A percentile compares a stretch with the other conserved stretches of the same genome.
These are phyloP conservation scores for Mycena pura DNA, from an alignment of 768 basidiomycete species.

Conservation along the genomic window DNA sequence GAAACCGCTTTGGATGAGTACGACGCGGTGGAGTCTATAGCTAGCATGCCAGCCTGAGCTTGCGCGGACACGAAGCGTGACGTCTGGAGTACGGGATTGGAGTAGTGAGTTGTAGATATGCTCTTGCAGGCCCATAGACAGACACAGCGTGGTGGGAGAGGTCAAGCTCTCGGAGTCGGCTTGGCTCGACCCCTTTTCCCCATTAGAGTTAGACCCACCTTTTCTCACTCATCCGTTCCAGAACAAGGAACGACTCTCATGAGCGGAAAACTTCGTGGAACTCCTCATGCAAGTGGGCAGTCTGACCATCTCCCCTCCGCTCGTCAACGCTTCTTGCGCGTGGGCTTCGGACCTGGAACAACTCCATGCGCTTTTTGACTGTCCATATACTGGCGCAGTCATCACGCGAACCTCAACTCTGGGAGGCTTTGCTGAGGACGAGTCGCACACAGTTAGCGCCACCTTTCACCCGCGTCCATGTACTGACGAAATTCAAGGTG, in stretches of 20 bases:
- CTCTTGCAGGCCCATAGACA: too few relatives aligned
- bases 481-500: constrained; percentile 50
- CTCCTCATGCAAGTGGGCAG: constrained; percentile 62
- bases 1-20: constrained; percentile 92
- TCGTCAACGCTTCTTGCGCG: constrained; percentile 81
- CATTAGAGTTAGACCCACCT: too few relatives aligned
- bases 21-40: constrained; percentile 83
- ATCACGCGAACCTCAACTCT: constrained; percentile 81
- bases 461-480: constrained; percentile 3
- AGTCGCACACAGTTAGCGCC: constrained; percentile 59
- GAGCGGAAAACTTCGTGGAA: too few relatives aligned
- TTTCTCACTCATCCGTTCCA: too few relatives aligned
- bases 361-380: constrained; percentile 69
- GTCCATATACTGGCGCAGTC: constrained; percentile 75
- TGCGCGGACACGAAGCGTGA: constrained; percentile 71
- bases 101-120: constrained; percentile 37
- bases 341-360: constrained; percentile 80
- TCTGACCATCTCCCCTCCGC: constrained; percentile 63
- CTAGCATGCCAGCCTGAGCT: constrained; percentile 70
- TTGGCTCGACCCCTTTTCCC: too few relatives aligned
- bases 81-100: constrained; percentile 68
- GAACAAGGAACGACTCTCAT: too few relatives aligned
- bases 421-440: constrained; percentile 72
- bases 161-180: too few relatives aligned
- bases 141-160: too few relatives aligned